Percentiles rank a stretch among this genome's conserved stretches.
Conservation (phyloP, 2,329 filamentous ascomycete genomes). For the Sporothrix schenckii region DNA sequence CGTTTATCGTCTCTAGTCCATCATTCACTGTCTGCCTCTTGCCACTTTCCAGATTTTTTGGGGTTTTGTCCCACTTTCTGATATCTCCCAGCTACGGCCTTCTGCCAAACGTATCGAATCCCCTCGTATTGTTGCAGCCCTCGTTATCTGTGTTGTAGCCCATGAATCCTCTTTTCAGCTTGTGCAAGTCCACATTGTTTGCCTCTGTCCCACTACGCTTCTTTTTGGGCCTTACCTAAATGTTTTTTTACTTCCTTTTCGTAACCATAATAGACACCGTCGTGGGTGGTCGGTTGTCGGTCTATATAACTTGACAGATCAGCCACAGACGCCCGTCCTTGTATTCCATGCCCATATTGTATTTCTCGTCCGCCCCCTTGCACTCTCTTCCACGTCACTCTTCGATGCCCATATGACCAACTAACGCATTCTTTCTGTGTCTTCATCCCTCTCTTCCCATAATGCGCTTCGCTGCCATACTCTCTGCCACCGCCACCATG, state of each 20-base stretch:
- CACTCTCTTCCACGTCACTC: not conserved
- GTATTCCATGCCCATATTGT: not conserved
- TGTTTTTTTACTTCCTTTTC: too few relatives aligned
- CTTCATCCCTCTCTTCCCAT: not conserved
- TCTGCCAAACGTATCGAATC: not conserved
- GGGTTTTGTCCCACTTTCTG: not conserved
- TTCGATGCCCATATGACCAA: not conserved
- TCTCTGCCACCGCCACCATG: too few relatives aligned
- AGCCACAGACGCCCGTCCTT: constrained; percentile 8
- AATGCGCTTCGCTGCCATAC: constrained; percentile 27
- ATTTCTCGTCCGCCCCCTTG: too few relatives aligned
- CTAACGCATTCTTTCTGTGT: not conserved
- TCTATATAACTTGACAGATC: constrained; percentile 27
- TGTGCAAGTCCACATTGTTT: too few relatives aligned
- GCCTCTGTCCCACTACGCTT: too few relatives aligned
- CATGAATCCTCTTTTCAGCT: too few relatives aligned
- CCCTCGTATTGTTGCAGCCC: too few relatives aligned
- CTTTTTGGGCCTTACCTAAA: too few relatives aligned
- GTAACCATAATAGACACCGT: too few relatives aligned
- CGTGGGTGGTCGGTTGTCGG: not conserved
- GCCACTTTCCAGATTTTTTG: not conserved
- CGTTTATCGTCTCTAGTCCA: not conserved
- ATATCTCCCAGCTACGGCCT: not conserved
- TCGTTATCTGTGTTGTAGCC: too few relatives aligned
- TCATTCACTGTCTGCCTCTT: too few relatives aligned